A percentile compares a stretch with the other conserved stretches of the same genome.
phyloP scores from a whole-genome alignment of 257 asterid species.

The Plantago major region DNA sequence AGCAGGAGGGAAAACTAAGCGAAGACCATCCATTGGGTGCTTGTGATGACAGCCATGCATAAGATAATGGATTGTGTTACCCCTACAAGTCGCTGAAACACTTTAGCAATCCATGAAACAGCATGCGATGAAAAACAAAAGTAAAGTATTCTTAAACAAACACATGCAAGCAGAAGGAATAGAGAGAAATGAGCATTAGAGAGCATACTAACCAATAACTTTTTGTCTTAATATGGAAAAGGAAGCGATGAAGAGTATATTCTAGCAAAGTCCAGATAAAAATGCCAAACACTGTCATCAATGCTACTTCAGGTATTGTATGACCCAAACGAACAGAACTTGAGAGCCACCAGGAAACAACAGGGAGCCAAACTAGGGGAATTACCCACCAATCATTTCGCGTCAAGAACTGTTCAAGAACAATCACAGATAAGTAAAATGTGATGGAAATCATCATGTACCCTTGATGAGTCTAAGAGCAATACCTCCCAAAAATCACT shows the following conservation, averaged over 20 bases:
- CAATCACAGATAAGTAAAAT: slow-evolving; percentile 12
- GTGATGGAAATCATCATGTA: neutral
- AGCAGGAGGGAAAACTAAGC: slow-evolving; percentile 86
- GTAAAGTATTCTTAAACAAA: neutral
- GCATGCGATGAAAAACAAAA: neutral
- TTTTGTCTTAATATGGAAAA: slow-evolving; percentile 62
- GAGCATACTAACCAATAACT: slow-evolving; percentile 47
- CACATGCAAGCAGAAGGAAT: neutral
- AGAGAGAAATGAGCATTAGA: neutral
- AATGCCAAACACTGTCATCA: slow-evolving; percentile 42
- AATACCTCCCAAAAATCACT: slow-evolving; percentile 81
- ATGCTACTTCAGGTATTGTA: slow-evolving; percentile 38
- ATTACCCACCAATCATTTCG: slow-evolving; percentile 78
- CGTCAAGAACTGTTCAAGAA: slow-evolving; percentile 58
- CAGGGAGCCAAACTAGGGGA: slow-evolving; percentile 89
- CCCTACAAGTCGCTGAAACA: slow-evolving; percentile 41
- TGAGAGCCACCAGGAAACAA: slow-evolving; percentile 54
- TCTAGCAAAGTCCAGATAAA: slow-evolving; percentile 70
- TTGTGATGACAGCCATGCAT: slow-evolving; percentile 90
- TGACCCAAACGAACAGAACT: slow-evolving; percentile 51
- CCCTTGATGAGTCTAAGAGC: neutral
- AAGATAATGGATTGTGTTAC: slow-evolving; percentile 72
- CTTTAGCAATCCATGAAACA: slow-evolving; percentile 6
- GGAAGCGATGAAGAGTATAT: slow-evolving; percentile 67
- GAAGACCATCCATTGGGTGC: slow-evolving; percentile 86